phyloP scores from a whole-genome alignment of 129 eudicot genomes.

The Chrysanthemum lavandulifolium region DNA sequence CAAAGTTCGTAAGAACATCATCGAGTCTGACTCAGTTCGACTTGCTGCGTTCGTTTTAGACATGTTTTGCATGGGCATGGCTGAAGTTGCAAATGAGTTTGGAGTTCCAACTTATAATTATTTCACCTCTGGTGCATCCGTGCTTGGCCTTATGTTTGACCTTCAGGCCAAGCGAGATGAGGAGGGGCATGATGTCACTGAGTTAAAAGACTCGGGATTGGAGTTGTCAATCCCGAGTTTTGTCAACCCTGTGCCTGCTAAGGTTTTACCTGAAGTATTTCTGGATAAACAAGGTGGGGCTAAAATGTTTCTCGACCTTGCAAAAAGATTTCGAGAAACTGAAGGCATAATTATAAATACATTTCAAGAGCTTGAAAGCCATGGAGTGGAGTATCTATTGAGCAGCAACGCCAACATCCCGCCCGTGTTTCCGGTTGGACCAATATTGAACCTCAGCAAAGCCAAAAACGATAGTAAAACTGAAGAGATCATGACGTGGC shows the following conservation, averaged over 20 bases:
- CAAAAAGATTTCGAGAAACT: constrained; percentile 2
- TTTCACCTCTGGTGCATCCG: constrained; percentile 25
- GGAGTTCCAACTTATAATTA: constrained; percentile 20
- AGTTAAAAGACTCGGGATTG: constrained; percentile 10
- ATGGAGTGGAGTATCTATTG: not conserved
- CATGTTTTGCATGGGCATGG: constrained; percentile 25
- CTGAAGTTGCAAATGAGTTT: constrained; percentile 33
- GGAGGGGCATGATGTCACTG: constrained; percentile 12
- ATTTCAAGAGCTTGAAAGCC: constrained; percentile 28
- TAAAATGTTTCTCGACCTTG: not conserved
- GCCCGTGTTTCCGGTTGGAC: constrained; percentile 31
- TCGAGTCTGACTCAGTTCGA: constrained; percentile 1
- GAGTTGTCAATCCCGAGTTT: constrained; percentile 25
- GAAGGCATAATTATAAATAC: constrained; percentile 37
- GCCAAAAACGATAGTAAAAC: not conserved
- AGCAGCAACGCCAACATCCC: constrained; percentile 6
- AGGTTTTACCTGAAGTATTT: constrained; percentile 16
- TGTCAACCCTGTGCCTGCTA: constrained; percentile 12
- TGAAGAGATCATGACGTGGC: constrained; percentile 24
- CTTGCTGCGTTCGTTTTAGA: constrained; percentile 24
- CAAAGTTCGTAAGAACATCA: not conserved
- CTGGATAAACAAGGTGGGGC: constrained; percentile 1
- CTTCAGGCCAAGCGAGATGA: constrained; percentile 20
- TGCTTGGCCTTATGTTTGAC: constrained; percentile 22
- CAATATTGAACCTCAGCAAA: constrained; percentile 12